A percentile compares a stretch with the other conserved stretches of the same genome.
phyloP scores from a whole-genome alignment of 306 rosid species.

The Mimosa pudica region DNA sequence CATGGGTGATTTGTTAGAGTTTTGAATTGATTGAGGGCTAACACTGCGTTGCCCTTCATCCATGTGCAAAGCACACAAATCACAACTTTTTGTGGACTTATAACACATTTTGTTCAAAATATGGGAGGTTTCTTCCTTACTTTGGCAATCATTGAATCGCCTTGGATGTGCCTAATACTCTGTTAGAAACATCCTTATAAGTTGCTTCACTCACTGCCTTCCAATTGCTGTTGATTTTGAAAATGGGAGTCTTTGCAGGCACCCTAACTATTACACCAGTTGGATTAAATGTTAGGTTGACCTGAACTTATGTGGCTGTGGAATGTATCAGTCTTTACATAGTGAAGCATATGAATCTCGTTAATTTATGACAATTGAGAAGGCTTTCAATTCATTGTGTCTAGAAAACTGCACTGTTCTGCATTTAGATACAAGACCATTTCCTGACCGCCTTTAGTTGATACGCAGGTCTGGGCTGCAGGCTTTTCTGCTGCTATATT shows the following conservation, averaged over 20 bases:
- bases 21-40: neutral
- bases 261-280: neutral
- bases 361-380: neutral
- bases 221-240: neutral
- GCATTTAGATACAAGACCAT: neutral
- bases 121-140: neutral
- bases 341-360: neutral
- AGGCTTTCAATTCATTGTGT: neutral
- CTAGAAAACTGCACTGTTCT: neutral
- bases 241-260: neutral
- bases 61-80: neutral
- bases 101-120: neutral
- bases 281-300: neutral
- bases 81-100: neutral
- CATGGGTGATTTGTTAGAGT: neutral
- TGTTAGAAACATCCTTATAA: neutral
- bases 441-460: conserved; percentile 8
- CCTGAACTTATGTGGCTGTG: neutral
- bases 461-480: conserved; percentile 85
- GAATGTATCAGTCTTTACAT: neutral
- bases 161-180: neutral
- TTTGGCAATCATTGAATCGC: neutral
- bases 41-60: neutral
- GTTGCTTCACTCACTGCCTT: neutral
- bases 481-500: conserved; percentile 83